phyloP scores from a whole-genome alignment of 176 grass and related monocot genomes.

The Alloteropsis semialata region DNA sequence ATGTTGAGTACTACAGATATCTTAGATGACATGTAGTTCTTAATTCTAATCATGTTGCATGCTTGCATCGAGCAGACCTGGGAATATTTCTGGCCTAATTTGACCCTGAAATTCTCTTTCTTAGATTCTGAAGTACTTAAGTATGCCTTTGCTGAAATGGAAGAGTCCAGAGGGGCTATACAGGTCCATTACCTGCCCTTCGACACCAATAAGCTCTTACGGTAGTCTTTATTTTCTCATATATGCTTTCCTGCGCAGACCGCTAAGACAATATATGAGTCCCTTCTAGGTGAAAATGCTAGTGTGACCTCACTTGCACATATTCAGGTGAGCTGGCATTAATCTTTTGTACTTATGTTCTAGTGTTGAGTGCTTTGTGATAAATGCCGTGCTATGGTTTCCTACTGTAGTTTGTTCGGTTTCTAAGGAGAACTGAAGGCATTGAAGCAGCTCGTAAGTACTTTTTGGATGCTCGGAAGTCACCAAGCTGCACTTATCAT shows the following conservation, averaged over 20 bases:
- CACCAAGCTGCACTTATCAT: slow-evolving; percentile 79
- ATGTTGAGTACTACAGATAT: slow-evolving; percentile 13
- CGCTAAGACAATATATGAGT: slow-evolving; percentile 89
- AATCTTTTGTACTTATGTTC: slow-evolving; percentile 28
- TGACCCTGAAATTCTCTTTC: slow-evolving; percentile 18
- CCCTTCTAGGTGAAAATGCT: slow-evolving; percentile 58
- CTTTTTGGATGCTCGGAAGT: slow-evolving; percentile 87
- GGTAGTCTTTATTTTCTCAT: slow-evolving; percentile 21
- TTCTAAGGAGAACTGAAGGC: slow-evolving; percentile 97
- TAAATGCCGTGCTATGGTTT: slow-evolving; percentile 31
- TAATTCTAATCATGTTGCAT: background rate
- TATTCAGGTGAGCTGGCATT: slow-evolving; percentile 60
- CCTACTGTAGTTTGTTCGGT: slow-evolving; percentile 71
- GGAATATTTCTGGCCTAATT: background rate
- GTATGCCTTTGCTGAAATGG: slow-evolving; percentile 91
- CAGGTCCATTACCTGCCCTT: slow-evolving; percentile 50
- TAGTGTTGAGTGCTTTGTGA: background rate
- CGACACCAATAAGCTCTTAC: background rate
- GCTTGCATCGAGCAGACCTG: background rate
- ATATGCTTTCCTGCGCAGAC: slow-evolving; percentile 39
- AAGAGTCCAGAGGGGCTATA: slow-evolving; percentile 83
- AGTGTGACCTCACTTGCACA: slow-evolving; percentile 64
- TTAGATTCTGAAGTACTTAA: slow-evolving; percentile 91
- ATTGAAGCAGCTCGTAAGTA: slow-evolving; percentile 86
- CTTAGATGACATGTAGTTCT: background rate